A percentile compares a stretch with the other conserved stretches of the same genome.
Conservation (phyloP, 805 yeast genomes). For the Teunomyces aglyptinius region DNA sequence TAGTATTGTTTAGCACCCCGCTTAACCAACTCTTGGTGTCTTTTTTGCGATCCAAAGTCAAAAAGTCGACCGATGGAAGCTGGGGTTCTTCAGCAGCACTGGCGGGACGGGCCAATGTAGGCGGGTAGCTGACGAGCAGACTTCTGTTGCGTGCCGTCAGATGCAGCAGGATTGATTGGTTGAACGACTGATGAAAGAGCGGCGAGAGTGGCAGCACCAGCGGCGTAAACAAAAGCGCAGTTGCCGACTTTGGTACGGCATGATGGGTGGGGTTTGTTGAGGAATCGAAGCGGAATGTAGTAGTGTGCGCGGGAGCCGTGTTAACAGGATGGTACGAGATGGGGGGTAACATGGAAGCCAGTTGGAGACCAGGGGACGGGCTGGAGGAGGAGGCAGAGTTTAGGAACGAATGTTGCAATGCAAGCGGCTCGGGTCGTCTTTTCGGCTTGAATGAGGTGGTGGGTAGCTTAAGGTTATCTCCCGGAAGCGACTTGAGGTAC, state of each 20-base stretch:
- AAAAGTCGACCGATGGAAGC: conserved; percentile 9
- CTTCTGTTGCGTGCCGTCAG: conserved; percentile 1
- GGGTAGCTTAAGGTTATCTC: conserved; percentile 18
- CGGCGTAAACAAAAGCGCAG: conserved; percentile 21
- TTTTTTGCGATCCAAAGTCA: conserved; percentile 4
- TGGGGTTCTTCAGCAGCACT: not conserved
- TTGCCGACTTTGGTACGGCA: conserved; percentile 10
- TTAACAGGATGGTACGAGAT: conserved; percentile 3
- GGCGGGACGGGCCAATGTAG: conserved; percentile 1
- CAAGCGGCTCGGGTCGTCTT: conserved; percentile 39
- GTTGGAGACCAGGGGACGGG: conserved; percentile 5
- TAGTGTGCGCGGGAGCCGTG: conserved; percentile 15
- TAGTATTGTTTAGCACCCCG: conserved; percentile 28
- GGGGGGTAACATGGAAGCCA: conserved; percentile 3
- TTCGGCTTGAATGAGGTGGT: conserved; percentile 33
- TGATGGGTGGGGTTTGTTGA: conserved; percentile 1
- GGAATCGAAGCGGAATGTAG: conserved; percentile 11
- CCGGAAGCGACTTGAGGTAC: not conserved
- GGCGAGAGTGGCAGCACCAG: conserved; percentile 40
- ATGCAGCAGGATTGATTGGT: conserved; percentile 13
- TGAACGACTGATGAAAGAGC: conserved; percentile 37
- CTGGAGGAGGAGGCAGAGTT: conserved; percentile 10
- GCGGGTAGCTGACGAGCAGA: conserved; percentile 4
- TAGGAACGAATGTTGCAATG: conserved; percentile 32
- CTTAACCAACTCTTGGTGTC: conserved; percentile 25